Evolutionary conservation across 2,329 filamentous ascomycete genomes (phyloP).

Genomic region (Colletotrichum magnum): DNA sequence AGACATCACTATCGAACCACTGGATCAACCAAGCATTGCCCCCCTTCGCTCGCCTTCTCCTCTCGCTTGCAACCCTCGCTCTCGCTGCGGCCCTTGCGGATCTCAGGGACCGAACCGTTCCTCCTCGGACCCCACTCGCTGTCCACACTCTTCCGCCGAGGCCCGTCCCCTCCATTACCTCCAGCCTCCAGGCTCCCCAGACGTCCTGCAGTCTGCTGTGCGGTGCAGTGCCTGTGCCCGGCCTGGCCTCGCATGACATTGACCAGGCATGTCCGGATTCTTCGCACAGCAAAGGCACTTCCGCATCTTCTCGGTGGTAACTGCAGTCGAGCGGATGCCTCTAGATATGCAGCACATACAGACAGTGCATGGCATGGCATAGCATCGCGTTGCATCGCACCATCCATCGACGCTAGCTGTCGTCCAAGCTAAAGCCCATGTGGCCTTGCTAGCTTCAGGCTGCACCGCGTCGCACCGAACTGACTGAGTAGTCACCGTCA

Average conservation of each 20-base stretch:
- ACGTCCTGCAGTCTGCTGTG: constrained; percentile 9
- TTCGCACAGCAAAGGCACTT: not conserved
- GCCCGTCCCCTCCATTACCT: constrained; percentile 12
- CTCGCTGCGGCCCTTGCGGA: constrained; percentile 30
- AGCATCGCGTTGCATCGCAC: constrained; percentile 30
- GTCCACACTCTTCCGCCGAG: constrained; percentile 15
- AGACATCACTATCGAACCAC: constrained; percentile 29
- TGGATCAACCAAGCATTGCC: constrained; percentile 3
- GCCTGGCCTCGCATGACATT: no score
- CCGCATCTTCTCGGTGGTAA: constrained; percentile 3
- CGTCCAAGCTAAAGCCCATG: constrained; percentile 31
- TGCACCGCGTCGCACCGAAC: constrained; percentile 23
- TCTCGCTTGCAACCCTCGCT: constrained; percentile 6
- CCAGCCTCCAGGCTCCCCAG: not conserved
- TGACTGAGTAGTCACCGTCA: constrained; percentile 37
- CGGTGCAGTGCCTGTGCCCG: not conserved
- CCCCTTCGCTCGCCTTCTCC: constrained; percentile 3
- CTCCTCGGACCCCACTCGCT: constrained; percentile 15
- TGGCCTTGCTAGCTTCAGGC: constrained; percentile 28
- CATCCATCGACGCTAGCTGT: constrained; percentile 26
- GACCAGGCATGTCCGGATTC: no score
- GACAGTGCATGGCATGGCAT: constrained; percentile 26
- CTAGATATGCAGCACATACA: constrained; percentile 34
- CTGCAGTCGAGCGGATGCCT: constrained; percentile 31
- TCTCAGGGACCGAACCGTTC: constrained; percentile 38